These are phyloP conservation scores for Suillus weaverae DNA, from an alignment of 768 basidiomycete genomes.

Conservation along the genomic window DNA sequence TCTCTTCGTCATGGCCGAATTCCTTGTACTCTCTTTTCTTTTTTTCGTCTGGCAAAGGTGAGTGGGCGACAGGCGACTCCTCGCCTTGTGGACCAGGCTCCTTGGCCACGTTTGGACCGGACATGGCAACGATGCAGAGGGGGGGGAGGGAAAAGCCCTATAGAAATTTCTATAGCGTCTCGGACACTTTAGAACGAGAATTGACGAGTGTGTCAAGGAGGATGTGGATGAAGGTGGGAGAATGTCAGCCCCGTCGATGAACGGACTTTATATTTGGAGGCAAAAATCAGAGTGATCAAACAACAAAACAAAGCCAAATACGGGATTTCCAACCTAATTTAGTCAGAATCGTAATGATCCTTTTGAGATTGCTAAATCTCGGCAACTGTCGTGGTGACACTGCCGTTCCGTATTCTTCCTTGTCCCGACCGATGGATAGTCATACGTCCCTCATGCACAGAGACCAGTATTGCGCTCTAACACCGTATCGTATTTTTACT, in stretches of 20 bases:
- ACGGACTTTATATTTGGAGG: constrained; percentile 36
- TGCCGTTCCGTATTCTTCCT: constrained; percentile 24
- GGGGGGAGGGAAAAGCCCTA: constrained; percentile 23
- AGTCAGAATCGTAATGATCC: constrained; percentile 23
- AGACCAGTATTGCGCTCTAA: not conserved
- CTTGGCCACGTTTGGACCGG: constrained; percentile 55
- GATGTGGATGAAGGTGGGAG: constrained; percentile 32
- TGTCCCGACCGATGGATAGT: not conserved
- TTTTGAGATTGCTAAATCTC: constrained; percentile 23
- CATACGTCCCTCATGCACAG: no score
- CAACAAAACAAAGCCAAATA: constrained; percentile 28
- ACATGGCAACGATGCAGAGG: constrained; percentile 20
- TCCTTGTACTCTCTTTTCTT: constrained; percentile 88
- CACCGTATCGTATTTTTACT: not conserved
- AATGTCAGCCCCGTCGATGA: constrained; percentile 24
- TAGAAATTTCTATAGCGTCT: constrained; percentile 28
- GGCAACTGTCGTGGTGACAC: constrained; percentile 13
- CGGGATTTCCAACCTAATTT: constrained; percentile 3
- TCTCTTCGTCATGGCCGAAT: constrained; percentile 70
- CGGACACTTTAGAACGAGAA: constrained; percentile 15
- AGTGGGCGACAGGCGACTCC: constrained; percentile 37
- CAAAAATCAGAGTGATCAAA: constrained; percentile 30
- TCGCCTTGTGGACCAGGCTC: constrained; percentile 62
- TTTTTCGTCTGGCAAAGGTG: constrained; percentile 32
- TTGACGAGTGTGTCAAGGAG: constrained; percentile 12